Evolutionary conservation across 371 early-diverging fungal genomes (phyloP), one percentile per base, ranked within the genome.

Genomic region (Rhizopus stolonifer): DNA sequence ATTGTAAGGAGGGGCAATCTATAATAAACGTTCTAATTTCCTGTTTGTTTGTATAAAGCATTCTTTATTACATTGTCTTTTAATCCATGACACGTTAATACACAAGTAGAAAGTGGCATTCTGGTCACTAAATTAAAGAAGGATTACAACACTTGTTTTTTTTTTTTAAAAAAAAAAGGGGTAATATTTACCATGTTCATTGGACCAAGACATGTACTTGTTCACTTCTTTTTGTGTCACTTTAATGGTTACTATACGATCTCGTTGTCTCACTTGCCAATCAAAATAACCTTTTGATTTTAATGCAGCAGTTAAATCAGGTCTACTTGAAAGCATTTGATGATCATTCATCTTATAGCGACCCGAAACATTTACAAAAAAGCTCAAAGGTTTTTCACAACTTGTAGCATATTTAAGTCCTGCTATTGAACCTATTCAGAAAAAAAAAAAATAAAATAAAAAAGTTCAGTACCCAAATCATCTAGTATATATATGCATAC

Each of bases 1-100:
- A 67, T 83, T 78, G 32, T 72, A 71, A 32, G 80, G 68, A 33
- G 82, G 82, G 13, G 81, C 82, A 46, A 81, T 65, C 83, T 84
- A 53, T 39, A 21, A 31, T 11, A 46, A 29, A n/a, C 2, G 4
- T 1, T 15, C 4, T 13, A 13, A 21, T 8, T 14, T 31, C 29
- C 5, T 36, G 22, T 19, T 13, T 13, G 14, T 13, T 15, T 36
- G 5, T 36, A n/a, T n/a, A 36, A 5, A 17, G n/a, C 47, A 18
- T 32, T 32, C 17, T 10, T 18, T 31, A 31, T 48, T 80, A 77
- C 84, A 22, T 42, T 58, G 54, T 85, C 85, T 18, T 64, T 65
- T 13, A 76, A 64, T 2, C 85, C 85, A 62, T 85, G 83, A 42
- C 71, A 71, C 21, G 83, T 73, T 42, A 85, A 67, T 14, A 85